A percentile compares a stretch with the other conserved stretches of the same genome.
Evolutionary conservation across 331 rosid genomes (phyloP).

Genomic region (Phaseolus coccineus): DNA sequence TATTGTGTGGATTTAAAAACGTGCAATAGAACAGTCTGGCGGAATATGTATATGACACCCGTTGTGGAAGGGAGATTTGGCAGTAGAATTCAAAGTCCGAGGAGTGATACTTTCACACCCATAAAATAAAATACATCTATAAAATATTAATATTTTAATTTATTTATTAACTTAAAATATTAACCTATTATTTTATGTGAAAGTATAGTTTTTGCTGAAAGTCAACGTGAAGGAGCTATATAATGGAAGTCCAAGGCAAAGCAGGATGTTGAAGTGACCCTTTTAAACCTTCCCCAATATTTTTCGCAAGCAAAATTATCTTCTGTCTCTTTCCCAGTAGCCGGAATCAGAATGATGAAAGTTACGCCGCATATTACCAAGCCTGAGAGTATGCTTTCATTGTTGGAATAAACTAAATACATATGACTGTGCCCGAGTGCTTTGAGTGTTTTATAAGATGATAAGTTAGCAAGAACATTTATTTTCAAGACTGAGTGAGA

Average conservation of each 20-base stretch:
- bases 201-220: too few relatives aligned
- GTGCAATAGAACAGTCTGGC: background rate
- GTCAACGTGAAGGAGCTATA: background rate
- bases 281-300: background rate
- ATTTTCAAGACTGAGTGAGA: background rate
- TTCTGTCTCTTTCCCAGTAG: too few relatives aligned
- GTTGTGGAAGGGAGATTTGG: background rate
- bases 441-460: background rate
- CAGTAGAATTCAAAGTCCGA: background rate
- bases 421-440: background rate
- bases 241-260: too few relatives aligned
- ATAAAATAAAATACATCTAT: too few relatives aligned
- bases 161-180: too few relatives aligned
- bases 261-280: too few relatives aligned
- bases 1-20: background rate
- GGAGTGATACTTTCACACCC: too few relatives aligned
- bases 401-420: background rate
- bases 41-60: too few relatives aligned
- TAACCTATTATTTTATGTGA: too few relatives aligned
- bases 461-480: background rate
- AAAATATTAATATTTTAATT: too few relatives aligned
- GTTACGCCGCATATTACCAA: background rate
- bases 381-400: background rate
- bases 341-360: too few relatives aligned
- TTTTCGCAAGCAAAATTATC: too few relatives aligned